Evolutionary conservation across 441 rosid species (phyloP), one percentile per base, ranked within the genome.

Genomic region (Eutrema salsugineum): DNA sequence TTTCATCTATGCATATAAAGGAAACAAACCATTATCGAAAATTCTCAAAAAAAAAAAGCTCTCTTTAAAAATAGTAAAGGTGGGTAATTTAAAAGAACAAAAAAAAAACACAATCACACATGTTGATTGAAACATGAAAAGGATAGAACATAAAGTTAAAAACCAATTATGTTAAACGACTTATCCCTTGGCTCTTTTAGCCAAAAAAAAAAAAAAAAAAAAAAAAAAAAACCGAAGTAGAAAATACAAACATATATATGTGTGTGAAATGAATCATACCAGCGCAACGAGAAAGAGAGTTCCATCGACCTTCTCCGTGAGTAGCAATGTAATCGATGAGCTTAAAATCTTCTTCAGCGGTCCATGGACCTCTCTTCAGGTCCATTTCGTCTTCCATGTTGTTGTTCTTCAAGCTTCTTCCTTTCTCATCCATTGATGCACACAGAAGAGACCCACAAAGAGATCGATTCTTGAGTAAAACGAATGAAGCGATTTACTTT

Each of bases 221-320:
- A n/a, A n/a, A n/a, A n/a, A n/a, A n/a, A n/a, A n/a, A n/a, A n/a
- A n/a, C n/a, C n/a, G 51, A 73, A 64, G 44, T 57, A 43, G 44
- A 73, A 50, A 62, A 32, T 47, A 27, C 5, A 66, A 33, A 32
- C 19, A 60, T 4, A 59, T 54, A 44, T 60, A 16, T 67, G 6
- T 39, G 24, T 15, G 30, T 61, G 64, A 46, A 61, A 16, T 30
- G 4, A 44, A 56, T 39, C 59, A 27, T 79, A 86, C 91, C 88
- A 22, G 91, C 91, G 54, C 78, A 83, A 42, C 86, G 86, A 66
- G 91, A 80, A 50, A 86, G 91, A 30, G 85, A 83, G 61, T 86
- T 86, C 91, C 91, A 86, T 66, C 91, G 82, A 32, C 91, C 91
- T 76, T 84, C 91, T 11, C 91, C 91, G 9, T 86, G 84, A 58